Evolutionary conservation across 2,329 filamentous ascomycete genomes (phyloP).

Genomic region (Pestalotiopsis sp.): DNA sequence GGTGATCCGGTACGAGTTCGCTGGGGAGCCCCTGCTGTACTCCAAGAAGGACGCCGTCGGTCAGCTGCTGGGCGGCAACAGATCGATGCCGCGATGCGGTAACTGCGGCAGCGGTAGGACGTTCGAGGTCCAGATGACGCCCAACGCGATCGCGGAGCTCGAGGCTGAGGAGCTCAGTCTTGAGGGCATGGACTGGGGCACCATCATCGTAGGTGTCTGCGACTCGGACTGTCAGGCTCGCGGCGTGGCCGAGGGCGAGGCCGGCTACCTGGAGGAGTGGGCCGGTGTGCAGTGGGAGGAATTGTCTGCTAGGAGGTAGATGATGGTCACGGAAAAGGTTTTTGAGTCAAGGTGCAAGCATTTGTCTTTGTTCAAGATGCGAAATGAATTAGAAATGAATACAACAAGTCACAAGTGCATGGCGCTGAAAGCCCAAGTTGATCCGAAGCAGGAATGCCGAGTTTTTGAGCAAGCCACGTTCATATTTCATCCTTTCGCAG

Average conservation of each 20-base stretch:
- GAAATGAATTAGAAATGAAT: not conserved
- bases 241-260: conserved; percentile 59
- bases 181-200: conserved; percentile 98
- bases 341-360: not conserved
- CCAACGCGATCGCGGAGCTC: conserved; percentile 85
- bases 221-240: conserved; percentile 71
- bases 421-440: not conserved
- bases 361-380: not conserved
- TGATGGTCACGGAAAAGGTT: not conserved
- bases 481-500: too few relatives aligned
- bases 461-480: not conserved
- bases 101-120: conserved; percentile 75
- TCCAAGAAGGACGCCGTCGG: conserved; percentile 76
- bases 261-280: conserved; percentile 92
- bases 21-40: conserved; percentile 76
- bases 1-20: conserved; percentile 79
- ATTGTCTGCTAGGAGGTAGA: conserved; percentile 37
- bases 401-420: not conserved
- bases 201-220: conserved; percentile 85
- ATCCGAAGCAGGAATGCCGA: not conserved
- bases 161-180: conserved; percentile 73
- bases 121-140: conserved; percentile 92
- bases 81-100: conserved; percentile 71
- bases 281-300: conserved; percentile 99
- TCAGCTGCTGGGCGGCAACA: conserved; percentile 50